Evolutionary conservation across 2,329 filamentous ascomycete species (phyloP).

Genomic region (Aspergillus sp.): DNA sequence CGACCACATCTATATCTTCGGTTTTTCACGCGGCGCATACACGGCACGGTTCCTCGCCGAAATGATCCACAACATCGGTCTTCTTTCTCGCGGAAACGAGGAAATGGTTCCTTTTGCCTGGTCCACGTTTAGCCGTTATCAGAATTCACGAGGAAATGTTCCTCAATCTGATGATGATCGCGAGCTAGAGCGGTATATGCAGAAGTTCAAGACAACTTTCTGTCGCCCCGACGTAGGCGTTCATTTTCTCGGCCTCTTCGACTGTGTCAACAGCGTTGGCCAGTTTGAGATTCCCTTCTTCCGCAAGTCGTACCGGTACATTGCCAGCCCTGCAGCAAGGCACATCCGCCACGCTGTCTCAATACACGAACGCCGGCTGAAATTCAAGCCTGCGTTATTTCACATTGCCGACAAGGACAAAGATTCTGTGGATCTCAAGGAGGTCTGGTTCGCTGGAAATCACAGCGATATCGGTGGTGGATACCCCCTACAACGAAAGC

Average conservation of each 20-base stretch:
- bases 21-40: constrained; percentile 14
- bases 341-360: constrained; percentile 55
- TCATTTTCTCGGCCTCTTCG: constrained; percentile 58
- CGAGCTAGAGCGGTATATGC: constrained; percentile 30
- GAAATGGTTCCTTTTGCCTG: constrained; percentile 56
- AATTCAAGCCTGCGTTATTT: constrained; percentile 55
- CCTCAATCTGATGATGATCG: constrained; percentile 17
- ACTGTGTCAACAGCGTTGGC: constrained; percentile 54
- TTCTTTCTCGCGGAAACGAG: constrained; percentile 54
- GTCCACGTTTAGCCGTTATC: constrained; percentile 29
- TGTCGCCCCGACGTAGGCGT: constrained; percentile 49
- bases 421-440: constrained; percentile 46
- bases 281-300: constrained; percentile 18
- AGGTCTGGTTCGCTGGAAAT: constrained; percentile 58
- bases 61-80: constrained; percentile 18
- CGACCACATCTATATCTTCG: constrained; percentile 17
- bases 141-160: constrained; percentile 31
- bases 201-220: constrained; percentile 51
- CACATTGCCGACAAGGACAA: constrained; percentile 23
- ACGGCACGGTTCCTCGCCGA: constrained; percentile 13
- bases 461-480: constrained; percentile 58
- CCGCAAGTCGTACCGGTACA: constrained; percentile 36
- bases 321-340: constrained; percentile 44
- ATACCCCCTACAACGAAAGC: constrained; percentile 41
- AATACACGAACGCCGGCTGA: constrained; percentile 55